Evolutionary conservation across 2,329 filamentous ascomycete genomes (phyloP), one percentile per base, ranked within the genome.

Genomic region (Scedosporium boydii): DNA sequence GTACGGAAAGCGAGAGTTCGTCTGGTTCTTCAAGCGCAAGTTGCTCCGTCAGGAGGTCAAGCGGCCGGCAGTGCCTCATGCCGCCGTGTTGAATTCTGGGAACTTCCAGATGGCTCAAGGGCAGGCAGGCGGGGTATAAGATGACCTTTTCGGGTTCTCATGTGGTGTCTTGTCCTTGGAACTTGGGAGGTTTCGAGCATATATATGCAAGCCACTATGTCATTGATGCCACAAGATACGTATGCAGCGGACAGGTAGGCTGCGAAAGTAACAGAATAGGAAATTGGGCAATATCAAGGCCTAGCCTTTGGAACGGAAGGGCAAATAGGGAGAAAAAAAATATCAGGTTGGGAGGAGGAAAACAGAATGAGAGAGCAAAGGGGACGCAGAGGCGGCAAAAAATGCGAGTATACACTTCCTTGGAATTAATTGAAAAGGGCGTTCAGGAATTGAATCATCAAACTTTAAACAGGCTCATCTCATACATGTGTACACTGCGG

Each of bases 21-120:
- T 51, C 2, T 63, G 53, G 48, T 63, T 63, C 53, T 27, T 51
- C 16, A 29, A 48, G 44, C 46, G 51, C 27, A 21, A 48, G 18
- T 21, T 63, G 16, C 38, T 63, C 12, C 46, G 58, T 16, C n/a
- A 41, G 38, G 62, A 60, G 3, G 62, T 58, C 6, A 23, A 23
- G 21, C 60, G 57, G 58, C 62, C 62, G 18, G 46, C 27, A 18
- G 58, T 58, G 18, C 62, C 62, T 12, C 58, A 48, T 29, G 21
- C 18, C 23, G 16, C 59, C 27, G 48, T 16, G 23, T n/a, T 23
- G 41, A 16, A 12, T 18, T 12, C n/a, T 57, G 12, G 48, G 18
- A 21, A 9, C n/a, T 14, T 27, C 18, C 26, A 18, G n/a, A 9
- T 60, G 16, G 26, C 23, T 10, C 18, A 23, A 6, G 51, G 12